Conservation (phyloP, 2,329 filamentous ascomycete species). For the Nemania sp. region DNA sequence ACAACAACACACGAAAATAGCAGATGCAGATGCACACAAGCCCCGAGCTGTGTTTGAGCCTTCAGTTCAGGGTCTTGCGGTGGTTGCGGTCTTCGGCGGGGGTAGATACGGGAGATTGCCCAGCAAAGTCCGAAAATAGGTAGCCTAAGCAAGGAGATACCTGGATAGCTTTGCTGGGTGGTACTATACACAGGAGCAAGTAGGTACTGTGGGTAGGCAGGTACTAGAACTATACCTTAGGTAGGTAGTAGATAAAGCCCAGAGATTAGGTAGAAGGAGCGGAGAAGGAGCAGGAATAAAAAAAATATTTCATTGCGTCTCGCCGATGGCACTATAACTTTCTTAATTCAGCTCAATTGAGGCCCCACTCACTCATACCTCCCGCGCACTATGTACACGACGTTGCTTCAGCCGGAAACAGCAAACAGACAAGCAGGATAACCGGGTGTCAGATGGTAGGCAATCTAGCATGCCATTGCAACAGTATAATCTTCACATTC, state of each 20-base stretch:
- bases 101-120: neutral
- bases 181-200: neutral
- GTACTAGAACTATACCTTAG: constrained; percentile 9
- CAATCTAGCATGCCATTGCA: neutral
- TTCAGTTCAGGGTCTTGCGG: neutral
- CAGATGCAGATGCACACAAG: constrained; percentile 5
- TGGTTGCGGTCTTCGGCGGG: constrained; percentile 2
- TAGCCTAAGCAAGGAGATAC: constrained; percentile 5
- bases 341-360: constrained; percentile 25
- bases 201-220: neutral
- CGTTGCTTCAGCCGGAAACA: constrained; percentile 30
- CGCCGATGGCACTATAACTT: constrained; percentile 9
- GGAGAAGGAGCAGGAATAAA: constrained; percentile 31
- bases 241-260: neutral
- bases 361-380: constrained; percentile 29
- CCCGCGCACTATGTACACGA: neutral
- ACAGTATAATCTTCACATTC: neutral
- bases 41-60: constrained; percentile 7
- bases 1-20: constrained; percentile 2
- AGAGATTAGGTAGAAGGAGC: constrained; percentile 9
- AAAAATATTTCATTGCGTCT: constrained; percentile 30
- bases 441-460: constrained; percentile 3
- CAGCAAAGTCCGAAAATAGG: constrained; percentile 3
- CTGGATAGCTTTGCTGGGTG: neutral
- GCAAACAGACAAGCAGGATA: constrained; percentile 16